These are phyloP conservation scores for Saccharomycopsis babjevae DNA, from an alignment of 805 yeast species.

Conservation along the genomic window DNA sequence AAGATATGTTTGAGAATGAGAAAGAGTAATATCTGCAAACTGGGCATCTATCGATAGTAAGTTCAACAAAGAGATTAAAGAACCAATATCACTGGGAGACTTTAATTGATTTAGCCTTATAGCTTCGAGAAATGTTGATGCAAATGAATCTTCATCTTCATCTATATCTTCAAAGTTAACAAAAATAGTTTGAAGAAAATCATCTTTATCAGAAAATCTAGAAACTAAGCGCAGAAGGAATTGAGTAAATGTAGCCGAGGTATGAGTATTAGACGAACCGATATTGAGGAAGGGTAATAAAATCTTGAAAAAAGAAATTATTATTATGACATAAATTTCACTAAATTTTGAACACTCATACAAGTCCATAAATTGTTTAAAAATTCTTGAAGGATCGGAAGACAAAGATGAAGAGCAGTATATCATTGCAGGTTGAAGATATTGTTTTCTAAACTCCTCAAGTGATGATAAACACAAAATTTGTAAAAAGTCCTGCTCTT, in stretches of 20 bases:
- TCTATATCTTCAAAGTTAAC: conserved; percentile 12
- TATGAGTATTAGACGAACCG: background rate
- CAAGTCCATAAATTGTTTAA: background rate
- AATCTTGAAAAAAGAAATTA: conserved; percentile 20
- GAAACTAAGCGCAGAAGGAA: background rate
- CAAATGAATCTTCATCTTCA: conserved; percentile 30
- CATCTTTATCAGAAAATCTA: background rate
- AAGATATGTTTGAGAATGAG: conserved; percentile 53
- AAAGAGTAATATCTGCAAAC: conserved; percentile 56
- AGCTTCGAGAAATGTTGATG: conserved; percentile 26
- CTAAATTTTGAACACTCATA: conserved; percentile 8
- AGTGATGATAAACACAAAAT: background rate
- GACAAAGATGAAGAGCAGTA: background rate
- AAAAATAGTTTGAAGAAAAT: background rate
- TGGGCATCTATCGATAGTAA: conserved; percentile 53
- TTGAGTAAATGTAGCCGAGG: background rate
- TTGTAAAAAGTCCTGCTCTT: conserved; percentile 1
- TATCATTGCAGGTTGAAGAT: background rate
- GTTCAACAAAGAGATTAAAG: conserved; percentile 50
- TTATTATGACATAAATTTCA: conserved; percentile 20
- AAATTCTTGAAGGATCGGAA: background rate
- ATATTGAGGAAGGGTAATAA: conserved; percentile 12
- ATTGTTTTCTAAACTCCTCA: background rate
- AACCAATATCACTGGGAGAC: conserved; percentile 47
- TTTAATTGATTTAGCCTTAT: conserved; percentile 51